Conservation (phyloP, 257 asterid species). For the Echium plantagineum region DNA sequence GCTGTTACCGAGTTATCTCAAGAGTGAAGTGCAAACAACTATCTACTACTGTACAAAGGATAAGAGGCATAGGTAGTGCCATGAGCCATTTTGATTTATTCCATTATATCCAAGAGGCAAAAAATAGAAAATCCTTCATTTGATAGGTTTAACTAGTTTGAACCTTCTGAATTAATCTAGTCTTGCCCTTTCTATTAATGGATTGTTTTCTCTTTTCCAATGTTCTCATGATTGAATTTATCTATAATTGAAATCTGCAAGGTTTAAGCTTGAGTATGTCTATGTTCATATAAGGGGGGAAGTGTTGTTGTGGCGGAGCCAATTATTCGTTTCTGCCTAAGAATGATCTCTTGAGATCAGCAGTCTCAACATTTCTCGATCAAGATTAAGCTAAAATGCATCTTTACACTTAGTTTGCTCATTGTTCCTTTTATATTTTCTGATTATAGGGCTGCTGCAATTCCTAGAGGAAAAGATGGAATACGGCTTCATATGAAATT, state of each 20-base stretch:
- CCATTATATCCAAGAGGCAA: no score
- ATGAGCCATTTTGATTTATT: no score
- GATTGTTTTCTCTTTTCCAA: neutral
- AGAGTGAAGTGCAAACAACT: no score
- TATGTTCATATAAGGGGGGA: neutral
- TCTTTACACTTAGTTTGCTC: neutral
- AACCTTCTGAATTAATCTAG: neutral
- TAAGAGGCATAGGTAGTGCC: no score
- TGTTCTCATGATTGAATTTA: neutral
- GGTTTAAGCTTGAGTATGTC: neutral
- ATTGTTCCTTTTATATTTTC: neutral
- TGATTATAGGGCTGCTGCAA: slow-evolving; percentile 44
- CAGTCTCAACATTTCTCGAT: neutral
- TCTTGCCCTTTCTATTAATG: no score
- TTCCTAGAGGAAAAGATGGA: slow-evolving; percentile 37
- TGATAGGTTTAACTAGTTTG: neutral
- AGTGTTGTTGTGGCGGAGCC: no score
- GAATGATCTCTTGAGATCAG: neutral
- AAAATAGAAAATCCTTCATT: no score
- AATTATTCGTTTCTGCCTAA: neutral
- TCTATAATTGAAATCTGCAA: no score
- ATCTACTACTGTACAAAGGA: no score
- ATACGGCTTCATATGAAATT: slow-evolving; percentile 41
- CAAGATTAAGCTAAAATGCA: neutral
- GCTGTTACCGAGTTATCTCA: no score